Conservation (phyloP, 2,329 filamentous ascomycete species). For the Microcyclosporella mali region DNA sequence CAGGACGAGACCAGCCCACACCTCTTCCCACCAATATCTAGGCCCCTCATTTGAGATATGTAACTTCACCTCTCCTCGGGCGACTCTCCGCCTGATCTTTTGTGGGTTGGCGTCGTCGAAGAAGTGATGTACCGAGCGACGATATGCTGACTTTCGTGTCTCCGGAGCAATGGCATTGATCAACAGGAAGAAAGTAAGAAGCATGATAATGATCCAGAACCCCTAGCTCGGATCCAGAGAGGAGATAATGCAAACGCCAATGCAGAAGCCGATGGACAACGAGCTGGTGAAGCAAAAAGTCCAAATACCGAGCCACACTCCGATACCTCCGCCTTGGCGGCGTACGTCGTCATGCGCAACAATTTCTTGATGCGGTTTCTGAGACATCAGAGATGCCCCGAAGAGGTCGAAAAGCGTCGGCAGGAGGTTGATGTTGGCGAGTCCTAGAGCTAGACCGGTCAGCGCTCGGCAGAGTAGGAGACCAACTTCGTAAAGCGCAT, state of each 20-base stretch:
- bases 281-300: constrained; percentile 71
- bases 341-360: constrained; percentile 62
- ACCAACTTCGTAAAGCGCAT: constrained; percentile 51
- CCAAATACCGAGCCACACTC: constrained; percentile 73
- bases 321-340: constrained; percentile 70
- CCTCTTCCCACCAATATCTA: constrained; percentile 70
- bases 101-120: constrained; percentile 38
- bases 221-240: constrained; percentile 62
- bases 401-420: constrained; percentile 68
- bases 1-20: constrained; percentile 63
- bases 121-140: constrained; percentile 62
- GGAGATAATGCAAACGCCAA: constrained; percentile 65
- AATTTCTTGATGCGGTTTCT: constrained; percentile 65
- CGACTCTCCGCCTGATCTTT: constrained; percentile 50
- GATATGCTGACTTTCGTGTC: constrained; percentile 62
- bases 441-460: constrained; percentile 64
- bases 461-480: constrained; percentile 59
- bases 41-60: constrained; percentile 67
- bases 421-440: constrained; percentile 72
- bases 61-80: constrained; percentile 69
- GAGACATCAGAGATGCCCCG: constrained; percentile 67
- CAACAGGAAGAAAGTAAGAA: constrained; percentile 59
- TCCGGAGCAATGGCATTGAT: constrained; percentile 68
- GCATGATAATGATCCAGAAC: constrained; percentile 65
- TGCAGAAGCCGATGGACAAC: constrained; percentile 63